Base-by-base conservation (phyloP, 2,329 filamentous ascomycete genomes). In the Mycogone perniciosa region DNA sequence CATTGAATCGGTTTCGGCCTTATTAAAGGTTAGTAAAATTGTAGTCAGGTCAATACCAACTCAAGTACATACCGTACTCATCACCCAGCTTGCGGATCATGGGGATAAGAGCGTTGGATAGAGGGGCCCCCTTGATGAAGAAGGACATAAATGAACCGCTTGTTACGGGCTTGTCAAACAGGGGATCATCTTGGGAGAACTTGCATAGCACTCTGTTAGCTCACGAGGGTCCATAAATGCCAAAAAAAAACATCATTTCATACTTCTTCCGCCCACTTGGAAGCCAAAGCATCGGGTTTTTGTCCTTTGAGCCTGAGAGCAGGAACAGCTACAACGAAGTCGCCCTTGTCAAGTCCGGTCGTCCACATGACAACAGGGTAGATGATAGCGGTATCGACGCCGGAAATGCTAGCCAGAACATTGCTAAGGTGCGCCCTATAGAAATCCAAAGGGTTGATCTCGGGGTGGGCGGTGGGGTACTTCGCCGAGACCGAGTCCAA, bases 291-390 rank as follows among this genome's bases (percentile, higher is more conserved):
- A 54, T 75, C 72, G 8, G 83, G 82, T 65, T 86, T 86, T 66
- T 76, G 76, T 56, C 83, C 83, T 71, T 86, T 92, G 62, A 92
- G 70, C 55, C 89, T 79, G 56, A 95, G 77, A n/a, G 88, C 86
- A 11, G 89, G 87, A 7, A 89, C 82, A 7, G 89, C 84, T 43
- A 95, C 71, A 48, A 88, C 80, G 59, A 95, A 71, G 69, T 95
- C 89, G 44, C 89, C 89, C 73, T 91, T 89, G 57, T 93, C 89
- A 26, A 90, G 75, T 35, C 84, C 81, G 55, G 81, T 76, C 5
- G 89, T 92, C 87, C 88, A 92, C 71, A 86, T 80, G 39, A 95
- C 73, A 35, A 82, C 82, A 29, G 82, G 81, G 70, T 88, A 90
- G 64, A 95, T 84, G 60, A 89, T 81, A 48, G 77, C 73, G 33